phyloP scores from a whole-genome alignment of 345 rosid genomes.

The Lenwebbia sp. region DNA sequence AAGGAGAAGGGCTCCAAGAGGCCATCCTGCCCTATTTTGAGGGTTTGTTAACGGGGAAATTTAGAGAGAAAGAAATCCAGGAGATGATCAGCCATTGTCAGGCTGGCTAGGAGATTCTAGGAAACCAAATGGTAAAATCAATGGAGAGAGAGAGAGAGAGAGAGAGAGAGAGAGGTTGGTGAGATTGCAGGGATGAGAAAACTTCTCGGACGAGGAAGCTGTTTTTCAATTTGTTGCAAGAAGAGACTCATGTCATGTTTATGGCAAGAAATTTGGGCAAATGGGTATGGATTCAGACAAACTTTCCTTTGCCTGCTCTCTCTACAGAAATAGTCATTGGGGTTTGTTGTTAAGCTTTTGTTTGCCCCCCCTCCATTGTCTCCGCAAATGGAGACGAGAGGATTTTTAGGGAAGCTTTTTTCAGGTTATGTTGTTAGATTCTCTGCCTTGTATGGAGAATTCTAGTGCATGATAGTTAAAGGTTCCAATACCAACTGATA shows the following conservation, averaged over 20 bases:
- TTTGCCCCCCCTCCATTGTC: background rate
- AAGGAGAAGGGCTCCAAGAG: conserved; percentile 8
- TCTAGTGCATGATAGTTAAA: background rate
- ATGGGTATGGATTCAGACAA: background rate
- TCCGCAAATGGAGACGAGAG: background rate
- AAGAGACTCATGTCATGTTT: background rate
- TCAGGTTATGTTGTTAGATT: background rate
- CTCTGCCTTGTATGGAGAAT: background rate
- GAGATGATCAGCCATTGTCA: conserved; percentile 12
- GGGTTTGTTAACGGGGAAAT: background rate
- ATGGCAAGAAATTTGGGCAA: background rate
- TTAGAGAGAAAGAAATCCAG: conserved; percentile 2
- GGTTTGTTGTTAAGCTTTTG: background rate
- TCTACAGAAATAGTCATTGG: background rate
- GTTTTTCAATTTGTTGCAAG: background rate
- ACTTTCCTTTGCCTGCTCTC: background rate
- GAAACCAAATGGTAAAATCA: background rate
- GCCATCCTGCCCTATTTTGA: conserved; percentile 17
- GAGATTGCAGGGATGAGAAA: conserved; percentile 40
- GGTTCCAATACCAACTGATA: background rate
- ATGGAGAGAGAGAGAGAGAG: background rate
- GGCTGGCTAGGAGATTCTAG: background rate
- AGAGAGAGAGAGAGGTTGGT: conserved; percentile 16
- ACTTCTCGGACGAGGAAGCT: conserved; percentile 24
- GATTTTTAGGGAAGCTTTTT: background rate